Percentiles rank a stretch among this genome's conserved stretches.
Evolutionary conservation across 2,329 filamentous ascomycete genomes (phyloP).

Genomic region (Aspergillus proliferans): DNA sequence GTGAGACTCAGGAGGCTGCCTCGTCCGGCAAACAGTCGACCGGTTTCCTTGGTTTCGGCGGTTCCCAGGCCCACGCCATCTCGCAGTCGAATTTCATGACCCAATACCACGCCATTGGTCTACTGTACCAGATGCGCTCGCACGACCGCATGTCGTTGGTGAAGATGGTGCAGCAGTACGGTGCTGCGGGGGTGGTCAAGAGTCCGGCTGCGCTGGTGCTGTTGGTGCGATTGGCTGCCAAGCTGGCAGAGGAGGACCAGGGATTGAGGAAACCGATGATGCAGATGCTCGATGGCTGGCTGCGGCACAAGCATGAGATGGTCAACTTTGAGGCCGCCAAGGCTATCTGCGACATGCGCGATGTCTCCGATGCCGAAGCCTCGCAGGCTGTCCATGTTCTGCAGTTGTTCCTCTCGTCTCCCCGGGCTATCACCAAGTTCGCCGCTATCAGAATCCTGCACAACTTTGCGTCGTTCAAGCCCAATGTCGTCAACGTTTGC

Average conservation of each 20-base stretch:
- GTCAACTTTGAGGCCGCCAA: slow-evolving; percentile 99
- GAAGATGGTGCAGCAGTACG: slow-evolving; percentile 99
- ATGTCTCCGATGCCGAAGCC: slow-evolving; percentile 87
- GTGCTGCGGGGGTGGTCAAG: slow-evolving; percentile 83
- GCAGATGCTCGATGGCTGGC: slow-evolving; percentile 89
- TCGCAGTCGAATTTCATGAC: slow-evolving; percentile 91
- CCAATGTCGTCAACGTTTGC: slow-evolving; percentile 81
- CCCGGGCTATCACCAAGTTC: slow-evolving; percentile 93
- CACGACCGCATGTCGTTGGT: slow-evolving; percentile 97
- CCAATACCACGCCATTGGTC: slow-evolving; percentile 95
- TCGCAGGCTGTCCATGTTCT: slow-evolving; percentile 89
- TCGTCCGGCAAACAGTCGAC: slow-evolving; percentile 81
- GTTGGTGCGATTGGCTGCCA: slow-evolving; percentile 85
- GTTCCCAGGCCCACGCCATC: slow-evolving; percentile 61
- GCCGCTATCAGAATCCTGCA: slow-evolving; percentile 93
- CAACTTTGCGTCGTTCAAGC: slow-evolving; percentile 94
- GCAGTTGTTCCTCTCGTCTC: slow-evolving; percentile 93
- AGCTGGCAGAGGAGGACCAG: slow-evolving; percentile 87
- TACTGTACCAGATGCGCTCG: slow-evolving; percentile 94
- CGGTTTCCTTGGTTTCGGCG: slow-evolving; percentile 88
- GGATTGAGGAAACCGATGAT: slow-evolving; percentile 93
- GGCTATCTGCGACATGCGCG: slow-evolving; percentile 90
- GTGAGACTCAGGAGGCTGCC: slow-evolving; percentile 94
- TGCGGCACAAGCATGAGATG: slow-evolving; percentile 98
- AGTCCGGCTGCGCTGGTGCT: slow-evolving; percentile 88